Evolutionary conservation across 2,329 filamentous ascomycete species (phyloP), one percentile per base, ranked within the genome.

Genomic region (Tolypocladium ophioglossoides): DNA sequence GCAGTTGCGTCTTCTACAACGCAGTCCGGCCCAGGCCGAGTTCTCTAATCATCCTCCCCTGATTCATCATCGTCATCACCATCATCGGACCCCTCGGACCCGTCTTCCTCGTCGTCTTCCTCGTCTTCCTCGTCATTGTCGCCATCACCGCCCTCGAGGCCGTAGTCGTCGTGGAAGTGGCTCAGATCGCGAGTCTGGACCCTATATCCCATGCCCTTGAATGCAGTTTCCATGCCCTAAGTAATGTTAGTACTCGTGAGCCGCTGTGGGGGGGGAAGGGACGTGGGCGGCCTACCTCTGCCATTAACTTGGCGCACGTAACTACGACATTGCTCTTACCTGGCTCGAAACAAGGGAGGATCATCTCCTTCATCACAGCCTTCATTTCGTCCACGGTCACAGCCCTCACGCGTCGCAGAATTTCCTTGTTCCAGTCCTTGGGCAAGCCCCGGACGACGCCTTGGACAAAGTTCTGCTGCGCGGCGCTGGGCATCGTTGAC

Each of bases 81-180:
- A 18, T 48, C 44, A 18, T 48, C 14, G 52, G 39, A 52, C 54
- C 22, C 55, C 50, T 9, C 51, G 50, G 32, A 57, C 48, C 10
- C 56, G 40, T 35, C 52, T 35, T 52, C 63, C 8, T 60, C 59
- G 12, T 61, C 60, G 1, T 68, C 66, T 14, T 69, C 69, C 1
- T 72, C 72, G 3, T 82, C 78, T 0, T 78, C 76, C 0, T 78
- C 76, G 0, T 74, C 74, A 0, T 76, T 75, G 0, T 74, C 76
- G 0, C 84, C 83, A 0, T 84, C 84, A 0, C 84, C 84, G 2
- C 77, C 78, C 67, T 87, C 79, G 49, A 96, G 72, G 0, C 92
- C 92, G 66, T 97, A 97, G 64, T 91, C 89, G 59, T 96, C 89
- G 68, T 95, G 84, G 69, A 95, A 97, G 63, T 87, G 80, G 44